Percentiles rank a stretch among this genome's conserved stretches.
Evolutionary conservation across 495 filamentous ascomycete genomes (phyloP).

Genomic region (Filosporella fistucella): DNA sequence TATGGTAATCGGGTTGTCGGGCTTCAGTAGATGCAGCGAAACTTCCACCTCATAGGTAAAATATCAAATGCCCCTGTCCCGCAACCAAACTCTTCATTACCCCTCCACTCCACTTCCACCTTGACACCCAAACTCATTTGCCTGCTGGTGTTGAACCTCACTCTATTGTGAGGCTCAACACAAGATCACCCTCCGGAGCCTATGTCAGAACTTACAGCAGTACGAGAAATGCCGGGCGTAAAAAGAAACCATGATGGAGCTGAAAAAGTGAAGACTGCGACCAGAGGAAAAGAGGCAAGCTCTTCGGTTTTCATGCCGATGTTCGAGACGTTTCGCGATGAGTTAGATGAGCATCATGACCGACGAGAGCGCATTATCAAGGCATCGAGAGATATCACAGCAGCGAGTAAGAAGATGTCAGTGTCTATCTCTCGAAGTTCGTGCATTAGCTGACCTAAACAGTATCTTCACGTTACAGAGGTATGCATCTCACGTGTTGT

Average conservation of each 20-base stretch:
- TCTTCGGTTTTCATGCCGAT: slow-evolving; percentile 55
- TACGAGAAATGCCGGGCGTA: slow-evolving; percentile 28
- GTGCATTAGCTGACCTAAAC: slow-evolving; percentile 4
- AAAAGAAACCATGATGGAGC: slow-evolving; percentile 32
- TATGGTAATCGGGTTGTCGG: too few species aligned
- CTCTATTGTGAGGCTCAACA: too few species aligned
- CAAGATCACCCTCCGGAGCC: too few species aligned
- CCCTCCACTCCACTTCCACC: too few species aligned
- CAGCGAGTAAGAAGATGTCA: slow-evolving; percentile 95
- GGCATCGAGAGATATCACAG: slow-evolving; percentile 84
- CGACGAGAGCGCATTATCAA: slow-evolving; percentile 87
- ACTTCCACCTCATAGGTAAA: too few species aligned
- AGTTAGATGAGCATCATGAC: slow-evolving; percentile 93
- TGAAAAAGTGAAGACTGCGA: slow-evolving; percentile 14
- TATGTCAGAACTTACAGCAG: too few species aligned
- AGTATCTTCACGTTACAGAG: slow-evolving; percentile 94
- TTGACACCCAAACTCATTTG: too few species aligned
- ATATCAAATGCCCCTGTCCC: too few species aligned
- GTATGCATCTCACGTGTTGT: slow-evolving; percentile 38
- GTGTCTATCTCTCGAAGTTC: slow-evolving; percentile 12
- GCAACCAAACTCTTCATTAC: too few species aligned
- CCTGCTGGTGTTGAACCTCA: too few species aligned
- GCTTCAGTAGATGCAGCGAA: too few species aligned
- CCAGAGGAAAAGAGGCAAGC: slow-evolving; percentile 17
- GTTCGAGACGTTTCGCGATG: slow-evolving; percentile 79